A percentile compares a stretch with the other conserved stretches of the same genome.
phyloP scores from a whole-genome alignment of 75 land plant species.

The Sequoia sempervirens region DNA sequence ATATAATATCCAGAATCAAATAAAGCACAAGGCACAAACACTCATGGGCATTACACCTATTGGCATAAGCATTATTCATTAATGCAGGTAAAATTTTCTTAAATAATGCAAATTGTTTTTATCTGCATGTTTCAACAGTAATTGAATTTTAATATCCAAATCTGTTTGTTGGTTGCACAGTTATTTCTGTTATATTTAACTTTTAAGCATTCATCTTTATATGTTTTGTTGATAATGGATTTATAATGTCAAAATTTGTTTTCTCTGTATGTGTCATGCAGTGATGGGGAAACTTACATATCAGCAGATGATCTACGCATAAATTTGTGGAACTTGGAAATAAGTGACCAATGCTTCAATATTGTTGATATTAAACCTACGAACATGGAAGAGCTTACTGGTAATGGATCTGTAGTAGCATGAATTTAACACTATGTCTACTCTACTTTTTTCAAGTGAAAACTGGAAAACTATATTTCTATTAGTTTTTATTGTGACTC shows the following conservation, averaged over 20 bases:
- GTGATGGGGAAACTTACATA: slow-evolving; percentile 74
- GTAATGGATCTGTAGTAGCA: slow-evolving; percentile 22
- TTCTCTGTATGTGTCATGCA: slow-evolving; percentile 18
- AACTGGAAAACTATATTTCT: neutral
- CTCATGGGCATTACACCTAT: neutral
- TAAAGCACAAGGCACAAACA: too few species aligned
- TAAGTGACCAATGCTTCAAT: slow-evolving; percentile 71
- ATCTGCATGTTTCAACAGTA: neutral
- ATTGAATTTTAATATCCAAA: neutral
- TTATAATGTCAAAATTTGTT: neutral
- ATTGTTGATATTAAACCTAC: slow-evolving; percentile 75
- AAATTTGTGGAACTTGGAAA: slow-evolving; percentile 76
- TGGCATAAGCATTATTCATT: neutral
- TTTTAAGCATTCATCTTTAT: neutral
- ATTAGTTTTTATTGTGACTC: neutral
- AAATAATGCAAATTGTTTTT: neutral
- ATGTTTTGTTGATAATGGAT: neutral
- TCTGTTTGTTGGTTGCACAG: neutral
- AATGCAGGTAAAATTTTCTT: neutral
- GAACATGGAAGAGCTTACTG: slow-evolving; percentile 74
- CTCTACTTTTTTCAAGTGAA: neutral
- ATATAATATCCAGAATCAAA: too few species aligned
- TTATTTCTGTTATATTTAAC: neutral
- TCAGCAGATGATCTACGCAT: slow-evolving; percentile 77
- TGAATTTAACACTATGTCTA: neutral